Base-by-base conservation (phyloP, 2,329 filamentous ascomycete species). In the Nigrospora oryzae region DNA sequence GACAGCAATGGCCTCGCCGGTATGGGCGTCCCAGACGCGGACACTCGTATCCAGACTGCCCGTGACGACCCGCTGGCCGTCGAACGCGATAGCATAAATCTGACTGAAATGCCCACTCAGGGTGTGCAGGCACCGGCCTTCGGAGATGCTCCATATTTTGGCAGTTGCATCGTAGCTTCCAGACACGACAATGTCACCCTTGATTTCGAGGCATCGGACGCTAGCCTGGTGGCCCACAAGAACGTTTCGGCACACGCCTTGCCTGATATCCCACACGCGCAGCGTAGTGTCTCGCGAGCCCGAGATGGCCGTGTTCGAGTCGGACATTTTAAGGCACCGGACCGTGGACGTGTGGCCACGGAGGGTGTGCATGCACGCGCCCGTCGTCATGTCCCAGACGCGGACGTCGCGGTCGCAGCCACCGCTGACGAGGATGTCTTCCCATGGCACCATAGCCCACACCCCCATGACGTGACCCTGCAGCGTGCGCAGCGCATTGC, bases 401-500 rank as follows among this genome's bases (percentile, higher is more conserved):
- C 93, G 79, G 28, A 98, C 93, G 61, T 98, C 93, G 49, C 93
- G 81, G 68, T 98, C 93, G 62, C 93, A 98, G 6, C 93, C 93
- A 56, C 93, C 93, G 56, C 89, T 96, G 48, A 98, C 93, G 49
- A 98, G 75, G 43, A 88, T 85, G 62, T 98, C 91, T 48, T 88
- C 91, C 87, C 90, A 96, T 7, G 93, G 93, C 19, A 98, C 89
- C 91, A 98, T 97, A 40, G 93, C 93, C 93, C 93, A 98, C 16
- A 98, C 93, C 36, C 93, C 93, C 93, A 98, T 98, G 38, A 97
- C 87, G 68, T 98, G 93, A 11, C 93, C 93, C 59, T 93, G 85
- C 28, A 98, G 70, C 3, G 89, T 95, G 62, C 89, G 88, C 56
- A 95, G 83, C 51, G 89, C 82, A 54, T 89, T 83, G 32, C 93